Base-by-base conservation (phyloP, 192 early-diverging fungal genomes). In the Linnemannia hyalina region DNA sequence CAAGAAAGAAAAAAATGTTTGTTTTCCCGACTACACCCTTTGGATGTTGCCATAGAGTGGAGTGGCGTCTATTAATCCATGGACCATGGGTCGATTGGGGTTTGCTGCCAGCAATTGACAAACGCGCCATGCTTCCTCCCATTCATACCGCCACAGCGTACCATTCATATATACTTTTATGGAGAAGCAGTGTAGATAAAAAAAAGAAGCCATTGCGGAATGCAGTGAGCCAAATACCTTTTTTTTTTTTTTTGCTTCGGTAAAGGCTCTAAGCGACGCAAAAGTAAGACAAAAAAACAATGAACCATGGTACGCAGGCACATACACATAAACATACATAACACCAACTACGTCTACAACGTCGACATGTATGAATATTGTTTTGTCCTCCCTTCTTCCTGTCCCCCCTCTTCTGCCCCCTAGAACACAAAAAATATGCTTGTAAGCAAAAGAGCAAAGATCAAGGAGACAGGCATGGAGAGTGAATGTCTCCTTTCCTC, bases 401-500 rank as follows among this genome's bases (percentile, higher is more conserved):
- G 29, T n/a, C 20, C 41, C 8, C 35, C 35, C 55, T 4, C 49
- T 42, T 68, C 20, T 68, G 38, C 60, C 60, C 60, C 60, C 60
- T 65, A 65, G 60, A 65, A 32, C 29, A 65, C 60, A 65, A 65
- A 65, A 65, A 65, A 32, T 26, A 57, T 57, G 5, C 60, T 32
- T 65, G 60, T 65, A 65, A 65, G 60, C 60, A 65, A 26, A 65
- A 52, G 49, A 52, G 18, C 55, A 65, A 29, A 32, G 60, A 65
- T 65, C 29, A 9, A 65, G 60, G 60, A 65, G 60, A 65, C 60
- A 65, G 60, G 32, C 11, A 65, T 65, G 60, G 60, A 65, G 60
- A 65, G 29, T 65, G 29, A 65, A 65, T 15, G 29, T 65, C 60
- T 65, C 60, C 26, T 26, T 32, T 23, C 11, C 29, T 29, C 55